These are phyloP conservation scores for Neofusicoccum cordaticola DNA, from an alignment of 2,329 filamentous ascomycete genomes.

Conservation along the genomic window DNA sequence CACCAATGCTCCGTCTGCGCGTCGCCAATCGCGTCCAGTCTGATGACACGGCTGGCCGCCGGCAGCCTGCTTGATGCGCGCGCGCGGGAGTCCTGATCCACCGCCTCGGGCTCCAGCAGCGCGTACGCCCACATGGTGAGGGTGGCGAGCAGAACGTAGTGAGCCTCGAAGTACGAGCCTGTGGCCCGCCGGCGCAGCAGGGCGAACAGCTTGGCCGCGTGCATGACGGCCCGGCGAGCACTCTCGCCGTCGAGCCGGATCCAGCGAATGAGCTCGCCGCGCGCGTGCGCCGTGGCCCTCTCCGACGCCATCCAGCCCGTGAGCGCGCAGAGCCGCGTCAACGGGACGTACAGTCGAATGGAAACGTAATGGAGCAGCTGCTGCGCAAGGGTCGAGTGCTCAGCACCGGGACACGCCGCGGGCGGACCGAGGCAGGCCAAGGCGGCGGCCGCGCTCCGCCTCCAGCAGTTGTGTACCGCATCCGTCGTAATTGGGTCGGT, in stretches of 20 bases:
- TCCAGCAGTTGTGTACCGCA: neutral
- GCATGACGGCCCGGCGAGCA: slow-evolving; percentile 3
- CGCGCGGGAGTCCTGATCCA: neutral
- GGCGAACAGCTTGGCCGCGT: neutral
- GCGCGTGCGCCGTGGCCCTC: neutral
- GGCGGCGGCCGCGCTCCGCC: neutral
- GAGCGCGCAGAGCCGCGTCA: slow-evolving; percentile 1
- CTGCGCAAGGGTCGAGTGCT: neutral
- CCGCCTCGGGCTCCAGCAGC: neutral
- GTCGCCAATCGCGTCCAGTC: neutral
- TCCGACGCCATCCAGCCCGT: neutral
- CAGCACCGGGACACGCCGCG: neutral
- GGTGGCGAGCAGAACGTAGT: neutral
- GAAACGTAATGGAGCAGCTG: neutral
- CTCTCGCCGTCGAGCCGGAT: neutral
- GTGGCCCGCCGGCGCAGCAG: neutral
- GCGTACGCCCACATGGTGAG: neutral
- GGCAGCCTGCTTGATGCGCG: neutral
- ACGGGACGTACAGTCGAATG: neutral
- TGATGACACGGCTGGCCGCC: neutral
- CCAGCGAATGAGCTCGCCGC: neutral
- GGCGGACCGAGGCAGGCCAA: neutral
- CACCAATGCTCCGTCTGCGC: neutral
- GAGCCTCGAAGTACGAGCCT: neutral
- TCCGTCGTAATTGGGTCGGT: neutral